Evolutionary conservation across 257 asterid genomes (phyloP).

Genomic region (Nicotiana tomentosiformis): DNA sequence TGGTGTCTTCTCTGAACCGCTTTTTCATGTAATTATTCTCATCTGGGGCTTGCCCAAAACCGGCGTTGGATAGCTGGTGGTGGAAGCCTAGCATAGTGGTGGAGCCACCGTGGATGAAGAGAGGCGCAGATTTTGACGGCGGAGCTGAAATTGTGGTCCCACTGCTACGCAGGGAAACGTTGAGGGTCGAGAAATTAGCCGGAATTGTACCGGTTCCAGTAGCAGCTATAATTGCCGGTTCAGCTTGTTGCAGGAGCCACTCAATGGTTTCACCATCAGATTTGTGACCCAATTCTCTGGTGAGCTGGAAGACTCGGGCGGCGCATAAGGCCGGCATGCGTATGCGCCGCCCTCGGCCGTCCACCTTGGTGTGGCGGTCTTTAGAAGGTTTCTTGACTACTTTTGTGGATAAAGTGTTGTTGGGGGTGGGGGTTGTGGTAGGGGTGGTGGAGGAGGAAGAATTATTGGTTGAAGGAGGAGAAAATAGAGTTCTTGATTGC

Average conservation of each 20-base stretch:
- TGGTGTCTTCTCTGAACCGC: slow-evolving; percentile 53
- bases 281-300: slow-evolving; percentile 32
- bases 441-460: slow-evolving; percentile 13
- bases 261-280: slow-evolving; percentile 40
- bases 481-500: slow-evolving; percentile 19
- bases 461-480: slow-evolving; percentile 14
- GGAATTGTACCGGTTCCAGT: slow-evolving; percentile 41
- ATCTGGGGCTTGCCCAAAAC: slow-evolving; percentile 53
- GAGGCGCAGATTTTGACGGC: slow-evolving; percentile 68
- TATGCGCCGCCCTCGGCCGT: slow-evolving; percentile 37
- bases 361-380: slow-evolving; percentile 40
- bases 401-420: neutral
- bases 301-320: slow-evolving; percentile 34
- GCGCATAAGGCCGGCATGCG: slow-evolving; percentile 44
- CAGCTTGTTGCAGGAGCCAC: slow-evolving; percentile 39
- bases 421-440: neutral
- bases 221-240: slow-evolving; percentile 34
- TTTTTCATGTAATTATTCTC: slow-evolving; percentile 65
- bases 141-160: slow-evolving; percentile 90
- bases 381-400: slow-evolving; percentile 24
- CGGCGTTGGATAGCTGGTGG: slow-evolving; percentile 57
- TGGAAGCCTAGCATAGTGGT: slow-evolving; percentile 82
- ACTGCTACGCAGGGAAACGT: slow-evolving; percentile 73
- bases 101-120: slow-evolving; percentile 62
- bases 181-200: slow-evolving; percentile 71